These are phyloP conservation scores for Pythium aquatile DNA, from an alignment of 352 stramenopile species.

Conservation along the genomic window DNA sequence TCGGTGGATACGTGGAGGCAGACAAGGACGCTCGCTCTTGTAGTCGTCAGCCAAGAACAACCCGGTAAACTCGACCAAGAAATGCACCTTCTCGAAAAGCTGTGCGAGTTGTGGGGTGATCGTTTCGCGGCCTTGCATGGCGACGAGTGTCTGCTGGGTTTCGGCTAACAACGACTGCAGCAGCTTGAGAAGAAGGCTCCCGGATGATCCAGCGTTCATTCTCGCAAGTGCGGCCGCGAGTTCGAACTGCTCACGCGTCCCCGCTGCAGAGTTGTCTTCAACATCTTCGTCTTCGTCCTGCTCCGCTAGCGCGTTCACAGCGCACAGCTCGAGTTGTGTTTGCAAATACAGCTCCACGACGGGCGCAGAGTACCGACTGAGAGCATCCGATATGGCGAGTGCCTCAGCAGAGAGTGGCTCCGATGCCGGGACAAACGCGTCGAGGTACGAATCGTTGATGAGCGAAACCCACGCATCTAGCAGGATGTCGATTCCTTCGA, in stretches of 20 bases:
- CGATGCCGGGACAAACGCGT: conserved; percentile 28
- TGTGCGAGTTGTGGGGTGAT: conserved; percentile 62
- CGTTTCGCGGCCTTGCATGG: conserved; percentile 43
- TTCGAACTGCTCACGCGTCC: conserved; percentile 65
- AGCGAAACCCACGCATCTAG: conserved; percentile 82
- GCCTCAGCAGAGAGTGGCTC: conserved; percentile 31
- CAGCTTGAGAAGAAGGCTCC: conserved; percentile 54
- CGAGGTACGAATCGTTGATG: conserved; percentile 52
- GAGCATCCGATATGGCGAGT: conserved; percentile 35
- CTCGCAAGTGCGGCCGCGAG: conserved; percentile 65
- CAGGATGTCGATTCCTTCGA: conserved; percentile 77
- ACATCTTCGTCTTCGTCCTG: conserved; percentile 85
- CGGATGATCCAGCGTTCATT: conserved; percentile 55
- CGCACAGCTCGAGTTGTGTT: conserved; percentile 66
- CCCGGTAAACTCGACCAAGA: conserved; percentile 70
- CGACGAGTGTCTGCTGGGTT: conserved; percentile 44
- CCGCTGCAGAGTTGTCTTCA: conserved; percentile 71
- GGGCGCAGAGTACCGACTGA: conserved; percentile 58
- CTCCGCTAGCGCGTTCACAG: conserved; percentile 60
- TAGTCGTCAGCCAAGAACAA: conserved; percentile 83
- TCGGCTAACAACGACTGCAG: conserved; percentile 55
- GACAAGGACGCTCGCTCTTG: conserved; percentile 64
- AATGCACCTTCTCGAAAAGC: conserved; percentile 78
- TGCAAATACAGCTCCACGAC: conserved; percentile 80
- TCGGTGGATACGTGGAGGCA: conserved; percentile 55